These are phyloP conservation scores for Talaromyces ruber DNA, from an alignment of 495 filamentous ascomycete genomes.

Conservation along the genomic window DNA sequence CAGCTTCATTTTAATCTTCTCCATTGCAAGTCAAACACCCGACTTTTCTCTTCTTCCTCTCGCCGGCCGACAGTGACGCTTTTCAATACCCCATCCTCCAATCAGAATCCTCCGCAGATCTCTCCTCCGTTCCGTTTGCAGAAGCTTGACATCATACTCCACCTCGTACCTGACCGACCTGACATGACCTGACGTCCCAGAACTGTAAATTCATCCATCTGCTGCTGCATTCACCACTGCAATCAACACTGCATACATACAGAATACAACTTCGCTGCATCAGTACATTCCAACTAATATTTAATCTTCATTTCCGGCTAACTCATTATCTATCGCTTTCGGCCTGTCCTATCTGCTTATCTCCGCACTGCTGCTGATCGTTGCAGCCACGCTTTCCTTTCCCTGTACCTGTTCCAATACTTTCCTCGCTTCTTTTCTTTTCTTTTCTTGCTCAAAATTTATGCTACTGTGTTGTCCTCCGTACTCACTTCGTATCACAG, in stretches of 20 bases:
- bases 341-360: neutral
- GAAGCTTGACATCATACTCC: neutral
- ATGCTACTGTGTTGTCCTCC: neutral
- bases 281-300: neutral
- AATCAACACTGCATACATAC: neutral
- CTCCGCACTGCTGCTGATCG: neutral
- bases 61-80: conserved; percentile 2
- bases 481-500: neutral
- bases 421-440: neutral
- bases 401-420: neutral
- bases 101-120: neutral
- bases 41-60: conserved; percentile 4
- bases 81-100: conserved; percentile 2
- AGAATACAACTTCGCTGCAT: neutral
- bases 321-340: neutral
- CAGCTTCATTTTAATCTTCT: conserved; percentile 7
- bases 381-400: neutral
- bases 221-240: neutral
- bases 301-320: neutral
- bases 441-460: neutral
- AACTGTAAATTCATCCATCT: neutral
- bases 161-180: neutral
- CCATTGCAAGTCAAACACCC: neutral
- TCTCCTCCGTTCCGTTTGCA: conserved; percentile 8
- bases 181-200: neutral